Percentiles rank a stretch among this genome's conserved stretches.
These are phyloP conservation scores for Trichoderma asperellum DNA, from an alignment of 2,329 filamentous ascomycete species.

Conservation along the genomic window DNA sequence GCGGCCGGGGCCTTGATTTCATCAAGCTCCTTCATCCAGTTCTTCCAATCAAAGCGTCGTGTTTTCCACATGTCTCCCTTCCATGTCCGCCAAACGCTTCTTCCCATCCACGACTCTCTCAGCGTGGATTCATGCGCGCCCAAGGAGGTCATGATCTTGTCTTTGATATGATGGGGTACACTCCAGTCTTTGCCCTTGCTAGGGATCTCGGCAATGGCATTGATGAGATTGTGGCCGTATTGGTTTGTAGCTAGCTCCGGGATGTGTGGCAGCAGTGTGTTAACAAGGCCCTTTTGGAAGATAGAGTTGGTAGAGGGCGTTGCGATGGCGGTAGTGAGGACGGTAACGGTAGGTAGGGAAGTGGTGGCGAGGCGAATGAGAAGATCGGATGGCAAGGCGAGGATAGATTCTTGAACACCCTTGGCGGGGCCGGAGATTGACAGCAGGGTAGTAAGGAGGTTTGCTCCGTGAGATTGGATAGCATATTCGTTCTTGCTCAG, in stretches of 20 bases:
- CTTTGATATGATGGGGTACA: constrained; percentile 62
- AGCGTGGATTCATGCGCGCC: constrained; percentile 53
- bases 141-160: constrained; percentile 56
- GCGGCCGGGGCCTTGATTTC: constrained; percentile 31
- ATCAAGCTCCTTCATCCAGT: constrained; percentile 58
- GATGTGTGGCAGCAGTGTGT: constrained; percentile 50
- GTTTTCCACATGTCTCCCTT: constrained; percentile 62
- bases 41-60: constrained; percentile 57
- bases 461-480: constrained; percentile 70
- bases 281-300: constrained; percentile 61
- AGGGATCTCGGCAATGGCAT: constrained; percentile 54
- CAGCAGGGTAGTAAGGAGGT: constrained; percentile 81
- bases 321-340: constrained; percentile 56
- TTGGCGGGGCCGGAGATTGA: constrained; percentile 71
- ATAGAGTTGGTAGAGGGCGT: constrained; percentile 53
- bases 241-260: constrained; percentile 54
- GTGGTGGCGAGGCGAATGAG: constrained; percentile 67
- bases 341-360: constrained; percentile 53
- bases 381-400: constrained; percentile 59
- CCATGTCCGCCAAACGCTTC: constrained; percentile 62
- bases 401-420: constrained; percentile 73
- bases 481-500: constrained; percentile 60
- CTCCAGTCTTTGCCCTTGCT: constrained; percentile 53
- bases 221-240: constrained; percentile 56
- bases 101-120: constrained; percentile 57